phyloP scores from a whole-genome alignment of 371 early-diverging fungal species.

The Mycotypha africana region DNA sequence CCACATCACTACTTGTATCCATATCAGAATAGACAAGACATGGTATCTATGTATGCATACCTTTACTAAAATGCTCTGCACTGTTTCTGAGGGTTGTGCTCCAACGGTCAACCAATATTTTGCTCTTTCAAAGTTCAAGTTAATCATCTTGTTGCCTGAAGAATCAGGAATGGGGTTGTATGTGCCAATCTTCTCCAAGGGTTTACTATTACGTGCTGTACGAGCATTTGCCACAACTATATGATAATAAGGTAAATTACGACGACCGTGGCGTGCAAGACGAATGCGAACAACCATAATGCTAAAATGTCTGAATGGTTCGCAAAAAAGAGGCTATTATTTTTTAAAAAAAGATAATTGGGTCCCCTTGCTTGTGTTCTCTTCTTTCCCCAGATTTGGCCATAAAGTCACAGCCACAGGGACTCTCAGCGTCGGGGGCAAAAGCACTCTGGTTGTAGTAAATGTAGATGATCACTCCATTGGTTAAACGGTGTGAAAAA shows the following conservation, averaged over 20 bases:
- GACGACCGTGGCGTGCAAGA: slow-evolving; percentile 84
- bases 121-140: slow-evolving; percentile 82
- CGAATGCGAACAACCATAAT: slow-evolving; percentile 74
- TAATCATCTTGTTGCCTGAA: slow-evolving; percentile 76
- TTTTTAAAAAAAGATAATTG: slow-evolving; percentile 5
- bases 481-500: too few species aligned
- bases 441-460: too few species aligned
- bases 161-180: slow-evolving; percentile 84
- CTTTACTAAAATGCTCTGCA: slow-evolving; percentile 84
- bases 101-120: slow-evolving; percentile 97
- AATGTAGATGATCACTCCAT: too few species aligned
- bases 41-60: slow-evolving; percentile 50
- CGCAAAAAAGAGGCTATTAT: not conserved
- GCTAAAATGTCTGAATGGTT: not conserved
- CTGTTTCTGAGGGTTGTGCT: slow-evolving; percentile 89
- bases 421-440: too few species aligned
- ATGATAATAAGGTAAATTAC: slow-evolving; percentile 89
- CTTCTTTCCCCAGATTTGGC: slow-evolving; percentile 6
- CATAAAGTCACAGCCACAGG: too few species aligned
- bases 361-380: slow-evolving; percentile 15
- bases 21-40: too few species aligned
- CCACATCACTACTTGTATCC: too few species aligned
- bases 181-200: slow-evolving; percentile 88
- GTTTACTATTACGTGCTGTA: slow-evolving; percentile 81
- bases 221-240: slow-evolving; percentile 87